phyloP scores from a whole-genome alignment of 2,329 filamentous ascomycete genomes.

The Claviceps capensis region DNA sequence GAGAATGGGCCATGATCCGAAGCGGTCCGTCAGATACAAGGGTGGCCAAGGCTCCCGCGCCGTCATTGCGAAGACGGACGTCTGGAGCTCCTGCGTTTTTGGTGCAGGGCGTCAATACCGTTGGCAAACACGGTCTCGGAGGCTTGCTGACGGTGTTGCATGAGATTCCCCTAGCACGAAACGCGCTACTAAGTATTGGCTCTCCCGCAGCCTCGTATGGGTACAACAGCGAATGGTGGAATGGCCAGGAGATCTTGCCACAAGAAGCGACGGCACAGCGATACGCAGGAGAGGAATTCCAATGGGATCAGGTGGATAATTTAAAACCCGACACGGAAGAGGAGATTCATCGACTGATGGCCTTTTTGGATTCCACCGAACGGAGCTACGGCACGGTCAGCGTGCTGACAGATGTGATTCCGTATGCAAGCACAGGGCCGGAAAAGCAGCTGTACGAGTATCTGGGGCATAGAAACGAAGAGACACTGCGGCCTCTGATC shows the following conservation, averaged over 20 bases:
- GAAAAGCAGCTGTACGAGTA: slow-evolving; percentile 32
- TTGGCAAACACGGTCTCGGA: slow-evolving; percentile 30
- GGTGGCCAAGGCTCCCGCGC: slow-evolving; percentile 12
- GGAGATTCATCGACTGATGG: slow-evolving; percentile 48
- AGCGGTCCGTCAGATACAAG: slow-evolving; percentile 16
- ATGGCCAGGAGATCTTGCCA: slow-evolving; percentile 35
- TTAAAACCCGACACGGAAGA: slow-evolving; percentile 28
- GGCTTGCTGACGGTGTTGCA: slow-evolving; percentile 45
- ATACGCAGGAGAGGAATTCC: slow-evolving; percentile 15
- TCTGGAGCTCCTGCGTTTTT: slow-evolving; percentile 37
- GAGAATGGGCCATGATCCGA: slow-evolving; percentile 46
- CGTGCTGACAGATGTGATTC: slow-evolving; percentile 25
- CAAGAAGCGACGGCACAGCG: slow-evolving; percentile 22
- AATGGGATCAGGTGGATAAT: slow-evolving; percentile 17
- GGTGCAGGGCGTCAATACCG: slow-evolving; percentile 19
- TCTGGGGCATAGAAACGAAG: slow-evolving; percentile 19
- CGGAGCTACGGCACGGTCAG: slow-evolving; percentile 45
- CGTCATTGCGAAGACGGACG: slow-evolving; percentile 30
- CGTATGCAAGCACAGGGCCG: slow-evolving; percentile 19
- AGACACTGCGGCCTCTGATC: slow-evolving; percentile 17
- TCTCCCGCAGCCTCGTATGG: slow-evolving; percentile 34
- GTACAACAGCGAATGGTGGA: slow-evolving; percentile 47
- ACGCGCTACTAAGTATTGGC: slow-evolving; percentile 35
- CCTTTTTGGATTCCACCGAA: slow-evolving; percentile 47
- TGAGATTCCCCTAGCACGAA: slow-evolving; percentile 43